Percentiles rank a stretch among this genome's conserved stretches.
Conservation (phyloP, 1,284 basidiomycete genomes). For the Cutaneotrichosporon spelunceum region DNA sequence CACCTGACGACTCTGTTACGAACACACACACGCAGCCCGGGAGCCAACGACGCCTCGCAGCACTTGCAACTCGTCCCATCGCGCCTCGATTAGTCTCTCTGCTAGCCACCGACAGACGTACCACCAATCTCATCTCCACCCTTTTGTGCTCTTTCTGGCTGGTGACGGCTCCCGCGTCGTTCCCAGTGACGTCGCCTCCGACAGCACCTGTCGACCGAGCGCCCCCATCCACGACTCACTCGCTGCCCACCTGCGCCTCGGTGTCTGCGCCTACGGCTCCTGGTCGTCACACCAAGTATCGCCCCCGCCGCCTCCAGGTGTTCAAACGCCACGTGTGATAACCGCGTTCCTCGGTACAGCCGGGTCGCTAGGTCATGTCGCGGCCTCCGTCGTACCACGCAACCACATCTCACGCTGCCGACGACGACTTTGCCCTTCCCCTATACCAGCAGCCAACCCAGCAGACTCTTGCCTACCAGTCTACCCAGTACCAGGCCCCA, state of each 20-base stretch:
- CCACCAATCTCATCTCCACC: no score
- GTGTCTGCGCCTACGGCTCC: background rate
- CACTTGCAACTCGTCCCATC: no score
- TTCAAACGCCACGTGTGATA: background rate
- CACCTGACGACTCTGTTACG: background rate
- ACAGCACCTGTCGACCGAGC: no score
- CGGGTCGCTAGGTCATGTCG: constrained; percentile 30
- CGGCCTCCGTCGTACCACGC: constrained; percentile 42
- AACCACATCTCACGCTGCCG: constrained; percentile 17
- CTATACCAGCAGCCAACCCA: constrained; percentile 36
- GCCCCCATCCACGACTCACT: no score
- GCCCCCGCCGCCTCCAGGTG: background rate
- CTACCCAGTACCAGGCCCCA: constrained; percentile 1
- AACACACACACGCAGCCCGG: background rate
- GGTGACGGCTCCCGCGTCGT: no score
- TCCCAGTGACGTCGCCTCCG: no score
- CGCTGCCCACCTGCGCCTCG: no score
- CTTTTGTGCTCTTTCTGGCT: no score
- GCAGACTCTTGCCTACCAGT: constrained; percentile 10
- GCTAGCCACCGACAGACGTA: background rate
- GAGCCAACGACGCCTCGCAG: no score
- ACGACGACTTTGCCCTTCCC: constrained; percentile 38
- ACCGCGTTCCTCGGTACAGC: background rate
- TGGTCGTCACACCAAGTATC: background rate
- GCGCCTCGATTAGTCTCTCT: no score